Evolutionary conservation across 176 grass and related monocot genomes (phyloP), one percentile per base, ranked within the genome.

Genomic region (Echinochloa phyllopogon): DNA sequence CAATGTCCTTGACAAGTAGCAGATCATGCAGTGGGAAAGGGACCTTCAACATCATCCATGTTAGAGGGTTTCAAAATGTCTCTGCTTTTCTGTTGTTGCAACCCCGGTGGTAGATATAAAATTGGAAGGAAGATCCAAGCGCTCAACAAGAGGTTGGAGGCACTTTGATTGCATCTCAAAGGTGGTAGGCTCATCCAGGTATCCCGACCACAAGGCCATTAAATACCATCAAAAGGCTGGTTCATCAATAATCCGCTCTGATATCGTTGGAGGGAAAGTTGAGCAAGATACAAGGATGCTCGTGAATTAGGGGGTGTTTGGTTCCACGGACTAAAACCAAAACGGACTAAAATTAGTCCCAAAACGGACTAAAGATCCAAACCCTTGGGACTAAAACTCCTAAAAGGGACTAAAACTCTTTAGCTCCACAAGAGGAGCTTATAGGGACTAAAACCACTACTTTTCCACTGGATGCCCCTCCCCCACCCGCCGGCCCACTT

Each of bases 1-100:
- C 23, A 60, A 92, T 7, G 79, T 92, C 27, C 45, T 92, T 18
- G 90, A 88, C 56, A 49, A 76, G 5, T 88, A 49, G 72, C 21
- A n/a, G 12, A 65, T 92, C 47, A 25, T 57, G 55, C 20, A 61
- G 16, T 42, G 10, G 1, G n/a, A 48, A 14, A 17, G 8, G 44
- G 15, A 27, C 69, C 44, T 14, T 48, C 69, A 8, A 7, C n/a
- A 4, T 13, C 67, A 45, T 4, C 42, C 29, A 13, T 5, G 4
- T 3, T 33, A 11, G 39, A 47, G 12, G 18, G 42, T 11, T 40
- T 15, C 41, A 76, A 14, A 11, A 49, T 68, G 43, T 8, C 49
- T 1, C 29, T 63, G 15, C 62, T 72, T 1, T 72, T 72, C n/a
- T 60, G 51, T n/a, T 39, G 72, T 51, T 51, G 60, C 12, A 65